Conservation (phyloP, 1,284 basidiomycete genomes). For the Agroathelia rolfsii region DNA sequence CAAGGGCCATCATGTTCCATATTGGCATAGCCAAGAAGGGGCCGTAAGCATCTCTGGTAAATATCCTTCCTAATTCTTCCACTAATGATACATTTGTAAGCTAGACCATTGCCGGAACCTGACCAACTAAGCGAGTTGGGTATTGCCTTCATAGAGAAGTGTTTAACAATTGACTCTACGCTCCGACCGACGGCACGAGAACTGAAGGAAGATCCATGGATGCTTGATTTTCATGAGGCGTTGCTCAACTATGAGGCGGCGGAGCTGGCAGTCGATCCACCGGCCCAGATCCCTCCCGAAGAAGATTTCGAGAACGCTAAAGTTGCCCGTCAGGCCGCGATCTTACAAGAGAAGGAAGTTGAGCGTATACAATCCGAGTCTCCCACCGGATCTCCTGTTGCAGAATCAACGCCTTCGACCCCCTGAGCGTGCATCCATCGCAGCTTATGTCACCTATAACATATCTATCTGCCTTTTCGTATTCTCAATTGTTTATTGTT, state of each 20-base stretch:
- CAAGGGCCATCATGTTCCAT: slow-evolving; percentile 98
- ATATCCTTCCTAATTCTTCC: too few species aligned
- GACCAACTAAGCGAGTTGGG: slow-evolving; percentile 84
- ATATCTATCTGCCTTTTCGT: too few species aligned
- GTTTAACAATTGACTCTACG: slow-evolving; percentile 83
- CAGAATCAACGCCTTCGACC: too few species aligned
- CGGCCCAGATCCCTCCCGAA: slow-evolving; percentile 34
- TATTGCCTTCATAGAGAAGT: slow-evolving; percentile 90
- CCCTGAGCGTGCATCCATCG: too few species aligned
- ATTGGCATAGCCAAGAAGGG: slow-evolving; percentile 96
- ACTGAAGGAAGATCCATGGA: slow-evolving; percentile 87
- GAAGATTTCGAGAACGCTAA: slow-evolving; percentile 38
- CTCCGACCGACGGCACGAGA: slow-evolving; percentile 80
- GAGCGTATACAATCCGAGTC: slow-evolving; percentile 32
- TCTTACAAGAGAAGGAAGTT: slow-evolving; percentile 50
- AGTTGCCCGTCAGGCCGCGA: slow-evolving; percentile 47
- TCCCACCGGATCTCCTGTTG: slow-evolving; percentile 21
- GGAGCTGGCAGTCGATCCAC: slow-evolving; percentile 44
- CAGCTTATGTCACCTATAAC: too few species aligned
- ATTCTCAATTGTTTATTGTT: too few species aligned
- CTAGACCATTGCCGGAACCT: slow-evolving; percentile 88
- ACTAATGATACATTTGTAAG: too few species aligned
- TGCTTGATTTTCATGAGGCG: slow-evolving; percentile 68
- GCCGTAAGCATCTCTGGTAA: too few species aligned
- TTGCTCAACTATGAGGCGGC: slow-evolving; percentile 58